phyloP scores from a whole-genome alignment of 2,329 filamentous ascomycete species.

The Pyrenophora tritici-repentis region DNA sequence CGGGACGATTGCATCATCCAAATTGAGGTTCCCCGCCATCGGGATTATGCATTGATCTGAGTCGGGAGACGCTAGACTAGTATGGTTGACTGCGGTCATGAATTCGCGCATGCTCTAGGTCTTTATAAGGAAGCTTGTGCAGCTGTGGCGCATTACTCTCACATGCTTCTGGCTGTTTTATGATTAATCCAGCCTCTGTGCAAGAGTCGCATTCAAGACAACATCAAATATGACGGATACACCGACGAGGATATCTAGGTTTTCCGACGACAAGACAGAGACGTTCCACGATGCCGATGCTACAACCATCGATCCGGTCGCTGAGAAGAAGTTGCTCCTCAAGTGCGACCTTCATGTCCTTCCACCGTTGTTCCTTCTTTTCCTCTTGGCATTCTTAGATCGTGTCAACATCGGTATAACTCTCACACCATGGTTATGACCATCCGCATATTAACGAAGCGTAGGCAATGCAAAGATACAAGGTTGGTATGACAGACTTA shows the following conservation, averaged over 20 bases:
- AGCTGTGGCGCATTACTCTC: background rate
- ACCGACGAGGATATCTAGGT: constrained; percentile 1
- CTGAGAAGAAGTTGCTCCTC: constrained; percentile 54
- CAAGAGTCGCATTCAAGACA: background rate
- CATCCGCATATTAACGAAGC: background rate
- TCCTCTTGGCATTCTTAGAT: constrained; percentile 35
- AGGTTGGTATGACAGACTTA: constrained; percentile 19
- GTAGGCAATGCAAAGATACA: constrained; percentile 50
- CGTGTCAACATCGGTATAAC: constrained; percentile 25
- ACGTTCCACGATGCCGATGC: constrained; percentile 32
- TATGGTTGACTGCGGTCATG: background rate
- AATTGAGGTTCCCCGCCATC: no score
- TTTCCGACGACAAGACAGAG: constrained; percentile 29
- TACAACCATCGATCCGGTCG: constrained; percentile 38
- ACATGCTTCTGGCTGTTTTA: background rate
- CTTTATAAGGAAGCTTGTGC: constrained; percentile 1
- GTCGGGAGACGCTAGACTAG: background rate
- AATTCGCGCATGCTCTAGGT: background rate
- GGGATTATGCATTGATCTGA: no score
- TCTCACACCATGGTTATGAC: background rate
- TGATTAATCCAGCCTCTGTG: background rate
- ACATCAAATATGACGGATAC: constrained; percentile 15
- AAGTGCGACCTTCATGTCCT: constrained; percentile 57
- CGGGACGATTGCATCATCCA: no score
- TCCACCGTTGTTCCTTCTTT: constrained; percentile 54